Evolutionary conservation across 306 rosid species (phyloP).

Genomic region (Begonia peltatifolia): DNA sequence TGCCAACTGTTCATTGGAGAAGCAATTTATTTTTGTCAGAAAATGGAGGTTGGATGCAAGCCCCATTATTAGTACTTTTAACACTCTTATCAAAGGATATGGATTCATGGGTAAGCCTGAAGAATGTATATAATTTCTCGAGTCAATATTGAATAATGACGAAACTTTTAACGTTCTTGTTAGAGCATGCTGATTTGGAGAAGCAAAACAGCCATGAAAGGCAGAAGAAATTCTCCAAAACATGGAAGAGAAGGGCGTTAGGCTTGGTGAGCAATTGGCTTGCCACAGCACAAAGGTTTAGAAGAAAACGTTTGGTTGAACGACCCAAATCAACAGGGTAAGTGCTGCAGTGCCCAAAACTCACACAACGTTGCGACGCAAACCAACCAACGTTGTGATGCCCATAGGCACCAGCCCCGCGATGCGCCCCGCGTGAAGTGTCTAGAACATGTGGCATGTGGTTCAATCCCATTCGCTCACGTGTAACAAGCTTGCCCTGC

Average conservation of each 20-base stretch:
- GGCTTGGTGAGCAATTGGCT: slow-evolving; percentile 82
- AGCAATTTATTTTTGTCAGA: slow-evolving; percentile 57
- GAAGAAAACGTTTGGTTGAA: too few species aligned
- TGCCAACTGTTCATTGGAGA: neutral
- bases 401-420: too few species aligned
- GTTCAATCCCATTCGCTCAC: too few species aligned
- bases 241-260: slow-evolving; percentile 64
- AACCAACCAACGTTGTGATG: too few species aligned
- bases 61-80: slow-evolving; percentile 74
- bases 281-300: neutral
- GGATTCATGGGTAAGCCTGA: slow-evolving; percentile 65
- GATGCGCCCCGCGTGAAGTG: too few species aligned
- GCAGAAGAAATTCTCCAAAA: slow-evolving; percentile 63
- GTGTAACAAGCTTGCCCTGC: too few species aligned
- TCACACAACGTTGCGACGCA: too few species aligned
- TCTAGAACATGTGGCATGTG: too few species aligned
- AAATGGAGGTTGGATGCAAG: slow-evolving; percentile 69
- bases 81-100: slow-evolving; percentile 80
- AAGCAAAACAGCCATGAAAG: slow-evolving; percentile 80
- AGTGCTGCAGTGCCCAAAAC: too few species aligned
- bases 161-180: slow-evolving; percentile 53
- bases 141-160: slow-evolving; percentile 44
- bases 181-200: too few species aligned
- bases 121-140: slow-evolving; percentile 51
- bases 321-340: too few species aligned